Conservation (phyloP, 306 rosid species). For the Cicer yamashitae region DNA sequence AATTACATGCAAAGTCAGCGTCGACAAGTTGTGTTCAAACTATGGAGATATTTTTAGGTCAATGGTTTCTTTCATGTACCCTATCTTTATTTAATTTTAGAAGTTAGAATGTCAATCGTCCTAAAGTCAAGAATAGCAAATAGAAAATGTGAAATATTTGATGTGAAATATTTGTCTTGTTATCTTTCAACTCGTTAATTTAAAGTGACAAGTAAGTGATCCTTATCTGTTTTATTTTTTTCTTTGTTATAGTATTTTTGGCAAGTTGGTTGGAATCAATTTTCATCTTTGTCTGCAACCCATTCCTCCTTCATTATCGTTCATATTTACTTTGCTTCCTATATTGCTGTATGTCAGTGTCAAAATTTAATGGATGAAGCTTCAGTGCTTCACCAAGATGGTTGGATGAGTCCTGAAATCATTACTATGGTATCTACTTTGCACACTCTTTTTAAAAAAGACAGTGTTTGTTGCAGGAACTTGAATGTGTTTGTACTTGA, state of each 20-base stretch:
- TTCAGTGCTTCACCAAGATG: slow-evolving; percentile 23
- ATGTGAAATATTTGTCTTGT: slow-evolving; percentile 3
- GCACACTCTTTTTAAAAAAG: slow-evolving; percentile 26
- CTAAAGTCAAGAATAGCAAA: not conserved
- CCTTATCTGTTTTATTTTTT: slow-evolving; percentile 28
- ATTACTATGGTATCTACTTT: slow-evolving; percentile 25
- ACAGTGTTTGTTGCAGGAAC: slow-evolving; percentile 36
- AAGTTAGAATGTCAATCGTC: slow-evolving; percentile 19
- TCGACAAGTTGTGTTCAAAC: slow-evolving; percentile 5
- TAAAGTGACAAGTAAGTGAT: slow-evolving; percentile 11
- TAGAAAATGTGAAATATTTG: not conserved
- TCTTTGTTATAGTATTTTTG: not conserved
- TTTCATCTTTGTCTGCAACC: slow-evolving; percentile 16
- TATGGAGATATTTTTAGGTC: slow-evolving; percentile 1
- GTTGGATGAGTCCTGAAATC: not conserved
- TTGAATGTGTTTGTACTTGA: slow-evolving; percentile 23
- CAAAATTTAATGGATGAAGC: slow-evolving; percentile 33
- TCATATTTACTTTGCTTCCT: slow-evolving; percentile 25
- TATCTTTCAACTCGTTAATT: slow-evolving; percentile 24
- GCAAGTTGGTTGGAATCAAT: slow-evolving; percentile 19
- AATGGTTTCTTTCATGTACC: not conserved
- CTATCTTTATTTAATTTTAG: slow-evolving; percentile 4
- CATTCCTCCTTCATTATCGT: slow-evolving; percentile 21
- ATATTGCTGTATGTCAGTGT: slow-evolving; percentile 33
- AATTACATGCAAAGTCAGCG: not conserved